Evolutionary conservation across 441 rosid species (phyloP).

Genomic region (Arabidopsis lyrata): DNA sequence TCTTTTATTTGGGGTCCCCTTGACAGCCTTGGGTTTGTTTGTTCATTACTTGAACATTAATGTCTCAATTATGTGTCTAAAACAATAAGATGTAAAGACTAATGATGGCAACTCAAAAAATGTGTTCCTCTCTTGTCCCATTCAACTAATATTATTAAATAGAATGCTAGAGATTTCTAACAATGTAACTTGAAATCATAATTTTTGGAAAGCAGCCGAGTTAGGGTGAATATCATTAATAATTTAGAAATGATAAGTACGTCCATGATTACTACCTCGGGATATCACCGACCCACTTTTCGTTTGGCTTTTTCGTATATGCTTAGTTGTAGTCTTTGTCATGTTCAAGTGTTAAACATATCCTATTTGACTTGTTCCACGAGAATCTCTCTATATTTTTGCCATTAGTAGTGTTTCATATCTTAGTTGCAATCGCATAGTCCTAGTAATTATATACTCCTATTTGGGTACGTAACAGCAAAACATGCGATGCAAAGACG

Average conservation of each 20-base stretch:
- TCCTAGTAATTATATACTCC: constrained; percentile 1
- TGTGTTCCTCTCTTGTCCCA: not conserved
- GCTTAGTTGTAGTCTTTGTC: not conserved
- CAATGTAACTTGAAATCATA: not conserved
- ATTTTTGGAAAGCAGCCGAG: not conserved
- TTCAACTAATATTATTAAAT: not conserved
- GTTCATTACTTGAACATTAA: not conserved
- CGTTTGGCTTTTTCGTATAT: constrained; percentile 3
- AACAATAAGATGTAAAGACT: not conserved
- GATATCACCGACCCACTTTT: constrained; percentile 24
- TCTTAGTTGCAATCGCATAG: constrained; percentile 10
- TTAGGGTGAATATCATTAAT: not conserved
- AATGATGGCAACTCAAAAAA: not conserved
- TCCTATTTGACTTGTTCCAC: constrained; percentile 8
- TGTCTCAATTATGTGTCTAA: not conserved
- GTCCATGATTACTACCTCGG: constrained; percentile 10
- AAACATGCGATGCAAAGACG: constrained; percentile 35
- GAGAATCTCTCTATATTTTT: not conserved
- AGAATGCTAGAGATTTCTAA: not conserved
- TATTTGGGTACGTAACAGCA: constrained; percentile 26
- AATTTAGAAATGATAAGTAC: not conserved
- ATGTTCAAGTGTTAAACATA: not conserved
- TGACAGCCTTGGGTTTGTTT: not conserved
- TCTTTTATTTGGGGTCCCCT: not conserved
- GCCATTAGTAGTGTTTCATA: constrained; percentile 23